phyloP scores from a whole-genome alignment of 169 alveolate species.

The Amoebophrya sp. region DNA sequence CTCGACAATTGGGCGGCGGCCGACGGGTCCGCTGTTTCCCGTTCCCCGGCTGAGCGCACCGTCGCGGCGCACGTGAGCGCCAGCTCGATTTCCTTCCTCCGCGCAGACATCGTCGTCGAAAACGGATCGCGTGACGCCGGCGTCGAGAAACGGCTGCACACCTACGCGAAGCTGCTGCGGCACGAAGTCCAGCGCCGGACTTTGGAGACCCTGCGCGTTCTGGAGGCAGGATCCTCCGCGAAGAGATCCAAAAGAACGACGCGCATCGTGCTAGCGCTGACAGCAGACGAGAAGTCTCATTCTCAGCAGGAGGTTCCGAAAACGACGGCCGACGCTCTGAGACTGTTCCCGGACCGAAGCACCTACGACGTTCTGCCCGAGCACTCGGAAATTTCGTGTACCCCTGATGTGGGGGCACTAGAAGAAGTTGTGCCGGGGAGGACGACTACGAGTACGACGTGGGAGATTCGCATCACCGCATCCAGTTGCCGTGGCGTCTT shows the following conservation, averaged over 20 bases:
- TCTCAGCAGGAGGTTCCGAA: no score
- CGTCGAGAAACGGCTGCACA: background rate
- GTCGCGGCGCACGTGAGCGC: background rate
- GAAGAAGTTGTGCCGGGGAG: no score
- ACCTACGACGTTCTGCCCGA: background rate
- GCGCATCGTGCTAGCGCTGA: no score
- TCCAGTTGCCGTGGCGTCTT: background rate
- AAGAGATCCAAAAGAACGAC: no score
- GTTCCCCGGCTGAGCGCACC: background rate
- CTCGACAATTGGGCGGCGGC: background rate
- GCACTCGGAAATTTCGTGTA: background rate
- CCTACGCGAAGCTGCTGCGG: background rate
- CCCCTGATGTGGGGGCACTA: no score
- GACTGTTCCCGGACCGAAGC: background rate
- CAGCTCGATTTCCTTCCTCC: background rate
- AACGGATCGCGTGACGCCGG: background rate
- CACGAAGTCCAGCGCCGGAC: no score
- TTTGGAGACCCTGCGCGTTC: no score
- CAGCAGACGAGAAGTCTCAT: no score
- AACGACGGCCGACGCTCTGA: background rate
- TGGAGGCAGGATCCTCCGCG: no score
- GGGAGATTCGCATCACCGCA: background rate
- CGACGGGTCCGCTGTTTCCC: background rate
- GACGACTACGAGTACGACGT: background rate
- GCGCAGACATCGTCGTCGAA: background rate